These are phyloP conservation scores for Chaetothyriales sp. DNA, from an alignment of 2,329 filamentous ascomycete genomes.

Conservation along the genomic window DNA sequence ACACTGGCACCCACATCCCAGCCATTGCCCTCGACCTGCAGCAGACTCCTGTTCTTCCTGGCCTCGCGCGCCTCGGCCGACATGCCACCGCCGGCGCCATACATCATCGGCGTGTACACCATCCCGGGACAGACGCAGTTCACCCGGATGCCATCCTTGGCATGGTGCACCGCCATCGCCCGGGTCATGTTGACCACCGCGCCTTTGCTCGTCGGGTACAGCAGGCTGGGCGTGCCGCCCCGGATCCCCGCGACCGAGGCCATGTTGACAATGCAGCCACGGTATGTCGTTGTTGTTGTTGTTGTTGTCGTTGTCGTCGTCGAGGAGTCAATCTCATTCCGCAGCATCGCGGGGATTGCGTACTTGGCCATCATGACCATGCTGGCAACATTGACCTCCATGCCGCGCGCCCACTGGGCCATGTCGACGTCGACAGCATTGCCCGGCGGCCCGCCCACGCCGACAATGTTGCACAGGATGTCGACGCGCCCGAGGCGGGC, in stretches of 20 bases:
- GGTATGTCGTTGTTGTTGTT: constrained; percentile 11
- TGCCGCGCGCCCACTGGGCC: constrained; percentile 39
- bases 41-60: constrained; percentile 34
- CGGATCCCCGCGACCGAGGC: constrained; percentile 44
- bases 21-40: constrained; percentile 39
- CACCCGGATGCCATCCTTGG: constrained; percentile 34
- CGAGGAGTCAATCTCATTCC: constrained; percentile 34
- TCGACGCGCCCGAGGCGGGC: constrained; percentile 41
- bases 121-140: constrained; percentile 43
- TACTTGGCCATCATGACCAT: constrained; percentile 52
- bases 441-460: constrained; percentile 42
- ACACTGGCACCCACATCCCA: constrained; percentile 40
- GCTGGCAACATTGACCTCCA: constrained; percentile 48
- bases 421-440: constrained; percentile 48
- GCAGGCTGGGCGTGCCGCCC: constrained; percentile 38
- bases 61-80: constrained; percentile 34
- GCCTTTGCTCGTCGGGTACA: constrained; percentile 40
- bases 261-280: constrained; percentile 47
- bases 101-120: constrained; percentile 41
- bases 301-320: too few relatives aligned
- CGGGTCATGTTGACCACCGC: constrained; percentile 42
- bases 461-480: constrained; percentile 51
- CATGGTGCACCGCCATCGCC: constrained; percentile 42
- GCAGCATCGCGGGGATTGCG: constrained; percentile 44
- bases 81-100: constrained; percentile 35